Evolutionary conservation across 441 rosid genomes (phyloP), one percentile per base, ranked within the genome.

Genomic region (Aleurites moluccanus): DNA sequence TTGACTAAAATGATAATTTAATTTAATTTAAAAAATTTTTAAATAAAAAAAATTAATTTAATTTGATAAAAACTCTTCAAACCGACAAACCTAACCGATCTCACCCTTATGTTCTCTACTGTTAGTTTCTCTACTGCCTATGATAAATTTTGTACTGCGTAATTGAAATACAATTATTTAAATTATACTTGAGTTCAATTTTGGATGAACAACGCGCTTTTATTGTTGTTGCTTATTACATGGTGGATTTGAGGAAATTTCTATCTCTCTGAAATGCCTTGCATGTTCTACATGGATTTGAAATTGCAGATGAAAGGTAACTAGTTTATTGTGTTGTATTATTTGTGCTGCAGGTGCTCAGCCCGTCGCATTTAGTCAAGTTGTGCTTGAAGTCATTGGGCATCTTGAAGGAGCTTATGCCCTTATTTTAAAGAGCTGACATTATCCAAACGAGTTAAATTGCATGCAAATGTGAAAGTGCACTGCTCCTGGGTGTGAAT

Each of bases 361-460:
- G 78, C 80, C 86, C 47, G 94, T 89, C 71, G 78, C 94, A 47
- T 96, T 96, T 83, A 85, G 93, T 82, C 94, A 93, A 82, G 98
- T 96, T 80, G 97, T 96, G 45, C 84, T 91, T 76, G 99, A 96
- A 86, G 97, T 96, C 74, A 90, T 93, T 94, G 87, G 97, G 78
- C 98, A 91, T 78, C 97, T 96, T 68, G 99, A 93, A 80, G 99
- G 99, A 80, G 99, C 99, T 52, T 96, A 93, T 87, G 99, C 99
- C 67, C 98, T 96, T 79, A 84, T 96, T 28, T 93, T 96, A 77
- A 96, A 93, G 86, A 96, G 99, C 82, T 75, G 80, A 64, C 98
- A 92, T 77, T 96, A 93, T 83, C 98, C 98, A 33, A 91, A 96
- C 76, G 98, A 96, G 88, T 85, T 96, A 79, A 85, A n/a, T n/a